A percentile compares a stretch with the other conserved stretches of the same genome.
Conservation (phyloP, 257 asterid species). For the Leonotis leonurus region DNA sequence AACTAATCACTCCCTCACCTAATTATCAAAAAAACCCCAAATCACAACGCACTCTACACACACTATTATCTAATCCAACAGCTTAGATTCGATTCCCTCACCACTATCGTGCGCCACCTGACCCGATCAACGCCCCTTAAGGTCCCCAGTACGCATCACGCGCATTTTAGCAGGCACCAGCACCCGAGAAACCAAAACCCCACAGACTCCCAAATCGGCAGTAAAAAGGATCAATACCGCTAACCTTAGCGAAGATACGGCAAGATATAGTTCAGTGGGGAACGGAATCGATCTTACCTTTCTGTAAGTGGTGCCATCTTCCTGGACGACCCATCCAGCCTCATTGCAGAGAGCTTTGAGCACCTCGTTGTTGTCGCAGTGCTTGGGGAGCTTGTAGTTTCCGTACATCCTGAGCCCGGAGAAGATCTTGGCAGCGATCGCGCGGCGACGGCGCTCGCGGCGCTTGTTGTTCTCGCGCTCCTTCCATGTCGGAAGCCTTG, state of each 20-base stretch:
- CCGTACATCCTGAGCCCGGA: conserved; percentile 89
- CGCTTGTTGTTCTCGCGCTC: conserved; percentile 97
- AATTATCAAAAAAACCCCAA: conserved; percentile 6
- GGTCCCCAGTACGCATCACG: conserved; percentile 21
- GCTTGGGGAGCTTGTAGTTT: conserved; percentile 83
- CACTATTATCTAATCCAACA: background rate
- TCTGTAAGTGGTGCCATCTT: conserved; percentile 88
- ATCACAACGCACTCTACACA: background rate
- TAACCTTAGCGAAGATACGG: background rate
- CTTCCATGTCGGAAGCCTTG: conserved; percentile 93
- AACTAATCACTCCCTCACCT: conserved; percentile 23
- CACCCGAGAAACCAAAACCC: background rate
- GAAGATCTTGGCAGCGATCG: conserved; percentile 94
- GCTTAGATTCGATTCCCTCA: conserved; percentile 23
- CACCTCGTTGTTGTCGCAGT: conserved; percentile 94
- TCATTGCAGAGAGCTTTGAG: conserved; percentile 86
- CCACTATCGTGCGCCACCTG: conserved; percentile 37
- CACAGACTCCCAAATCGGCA: conserved; percentile 2
- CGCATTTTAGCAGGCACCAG: conserved; percentile 29
- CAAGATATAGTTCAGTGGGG: background rate
- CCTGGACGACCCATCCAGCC: conserved; percentile 93
- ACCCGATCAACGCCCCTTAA: conserved; percentile 23
- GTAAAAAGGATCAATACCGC: conserved; percentile 18
- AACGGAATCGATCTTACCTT: conserved; percentile 37
- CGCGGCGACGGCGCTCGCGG: conserved; percentile 87